Percentiles rank a stretch among this genome's conserved stretches.
phyloP scores from a whole-genome alignment of 176 grass and related monocot genomes.

The Oryza brachyantha region DNA sequence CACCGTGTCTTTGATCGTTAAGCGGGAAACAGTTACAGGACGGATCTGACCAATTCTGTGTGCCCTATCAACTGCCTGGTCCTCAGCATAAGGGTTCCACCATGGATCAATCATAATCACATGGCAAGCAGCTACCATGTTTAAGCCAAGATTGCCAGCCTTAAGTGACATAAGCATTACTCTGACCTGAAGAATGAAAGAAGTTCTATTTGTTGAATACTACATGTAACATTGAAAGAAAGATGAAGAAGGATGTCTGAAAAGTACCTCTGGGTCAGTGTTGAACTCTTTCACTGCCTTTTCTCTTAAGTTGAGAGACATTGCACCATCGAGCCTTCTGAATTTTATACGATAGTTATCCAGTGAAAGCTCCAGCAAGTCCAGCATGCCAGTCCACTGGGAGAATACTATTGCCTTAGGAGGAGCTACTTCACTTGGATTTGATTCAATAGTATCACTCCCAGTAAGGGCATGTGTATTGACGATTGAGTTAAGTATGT shows the following conservation, averaged over 20 bases:
- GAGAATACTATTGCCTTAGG: constrained; percentile 86
- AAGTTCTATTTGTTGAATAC: neutral
- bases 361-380: constrained; percentile 78
- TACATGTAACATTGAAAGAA: neutral
- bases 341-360: constrained; percentile 53
- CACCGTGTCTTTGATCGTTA: constrained; percentile 64
- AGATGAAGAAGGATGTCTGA: neutral
- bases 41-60: constrained; percentile 79
- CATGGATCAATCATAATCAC: constrained; percentile 88
- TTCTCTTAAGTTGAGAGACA: constrained; percentile 67
- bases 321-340: constrained; percentile 79
- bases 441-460: constrained; percentile 24
- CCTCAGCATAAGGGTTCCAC: constrained; percentile 84
- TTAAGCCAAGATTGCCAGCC: constrained; percentile 78
- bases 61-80: constrained; percentile 75
- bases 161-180: constrained; percentile 91
- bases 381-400: constrained; percentile 92
- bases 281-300: constrained; percentile 72
- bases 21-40: constrained; percentile 62
- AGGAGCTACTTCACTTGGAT: constrained; percentile 26
- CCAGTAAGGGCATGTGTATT: neutral
- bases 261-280: constrained; percentile 58
- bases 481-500: constrained; percentile 50
- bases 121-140: constrained; percentile 74
- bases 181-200: constrained; percentile 51